phyloP scores from a whole-genome alignment of 441 rosid genomes.

The Melastoma candidum region DNA sequence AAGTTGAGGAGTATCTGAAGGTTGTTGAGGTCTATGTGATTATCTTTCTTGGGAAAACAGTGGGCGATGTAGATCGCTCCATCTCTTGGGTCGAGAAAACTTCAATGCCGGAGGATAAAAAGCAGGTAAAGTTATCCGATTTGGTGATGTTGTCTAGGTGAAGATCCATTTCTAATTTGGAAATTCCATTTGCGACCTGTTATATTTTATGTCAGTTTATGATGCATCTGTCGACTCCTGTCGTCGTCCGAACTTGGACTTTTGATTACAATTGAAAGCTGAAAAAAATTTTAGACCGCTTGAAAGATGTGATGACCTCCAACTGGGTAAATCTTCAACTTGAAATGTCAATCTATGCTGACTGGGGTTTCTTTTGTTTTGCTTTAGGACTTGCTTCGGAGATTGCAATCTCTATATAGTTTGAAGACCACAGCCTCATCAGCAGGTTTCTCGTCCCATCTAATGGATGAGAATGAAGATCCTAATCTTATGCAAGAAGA shows the following conservation, averaged over 20 bases:
- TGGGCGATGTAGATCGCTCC: constrained; percentile 45
- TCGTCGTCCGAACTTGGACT: neutral
- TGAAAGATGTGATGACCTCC: too few relatives aligned
- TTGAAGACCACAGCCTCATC: constrained; percentile 27
- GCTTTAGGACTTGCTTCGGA: constrained; percentile 60
- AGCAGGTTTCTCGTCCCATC: constrained; percentile 15
- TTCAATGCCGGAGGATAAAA: constrained; percentile 57
- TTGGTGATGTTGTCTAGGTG: neutral
- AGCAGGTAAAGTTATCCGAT: constrained; percentile 37
- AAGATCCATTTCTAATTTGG: too few relatives aligned
- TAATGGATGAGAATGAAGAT: constrained; percentile 17
- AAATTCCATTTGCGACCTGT: too few relatives aligned
- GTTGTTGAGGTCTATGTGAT: constrained; percentile 60
- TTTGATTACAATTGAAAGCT: neutral
- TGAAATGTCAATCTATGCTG: constrained; percentile 6
- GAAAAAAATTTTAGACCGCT: neutral
- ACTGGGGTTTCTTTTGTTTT: constrained; percentile 6
- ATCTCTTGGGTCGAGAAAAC: constrained; percentile 76
- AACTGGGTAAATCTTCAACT: neutral
- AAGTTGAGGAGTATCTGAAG: constrained; percentile 41
- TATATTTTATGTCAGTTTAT: too few relatives aligned
- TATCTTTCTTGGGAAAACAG: constrained; percentile 45
- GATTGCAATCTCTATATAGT: constrained; percentile 49
- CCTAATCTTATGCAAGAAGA: constrained; percentile 20
- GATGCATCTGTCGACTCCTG: too few relatives aligned